Percentiles rank a stretch among this genome's conserved stretches.
phyloP scores from a whole-genome alignment of 306 rosid genomes.

The Neltuma alba region DNA sequence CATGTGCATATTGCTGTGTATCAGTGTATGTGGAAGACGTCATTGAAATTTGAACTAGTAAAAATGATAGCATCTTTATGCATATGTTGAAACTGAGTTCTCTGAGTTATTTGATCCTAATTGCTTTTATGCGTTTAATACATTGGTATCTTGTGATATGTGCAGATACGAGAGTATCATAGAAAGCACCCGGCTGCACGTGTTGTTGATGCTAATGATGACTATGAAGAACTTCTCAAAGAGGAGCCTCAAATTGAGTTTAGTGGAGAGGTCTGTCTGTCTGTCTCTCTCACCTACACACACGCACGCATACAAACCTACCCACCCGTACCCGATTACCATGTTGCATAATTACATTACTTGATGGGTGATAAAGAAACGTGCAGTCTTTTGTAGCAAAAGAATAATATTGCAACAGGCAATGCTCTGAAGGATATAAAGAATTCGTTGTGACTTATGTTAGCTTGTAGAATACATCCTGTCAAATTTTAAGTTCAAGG shows the following conservation, averaged over 20 bases:
- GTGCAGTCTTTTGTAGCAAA: background rate
- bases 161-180: conserved; percentile 96
- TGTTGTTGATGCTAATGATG: conserved; percentile 81
- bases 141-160: conserved; percentile 29
- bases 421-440: conserved; percentile 6
- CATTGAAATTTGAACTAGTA: background rate
- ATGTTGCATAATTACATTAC: background rate
- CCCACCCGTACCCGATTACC: background rate
- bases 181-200: conserved; percentile 94
- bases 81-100: conserved; percentile 7
- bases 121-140: background rate
- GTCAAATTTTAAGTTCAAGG: conserved; percentile 6
- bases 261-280: conserved; percentile 84
- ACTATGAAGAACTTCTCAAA: conserved; percentile 68
- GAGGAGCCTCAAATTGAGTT: conserved; percentile 93
- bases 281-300: background rate
- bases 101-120: background rate
- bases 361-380: background rate
- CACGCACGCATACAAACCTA: background rate
- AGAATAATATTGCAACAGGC: background rate
- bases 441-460: background rate
- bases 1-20: background rate
- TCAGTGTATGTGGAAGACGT: background rate
- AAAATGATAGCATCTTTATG: background rate
- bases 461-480: background rate